Evolutionary conservation across 768 basidiomycete species (phyloP).

Genomic region (Macrolepiota dolichaula): DNA sequence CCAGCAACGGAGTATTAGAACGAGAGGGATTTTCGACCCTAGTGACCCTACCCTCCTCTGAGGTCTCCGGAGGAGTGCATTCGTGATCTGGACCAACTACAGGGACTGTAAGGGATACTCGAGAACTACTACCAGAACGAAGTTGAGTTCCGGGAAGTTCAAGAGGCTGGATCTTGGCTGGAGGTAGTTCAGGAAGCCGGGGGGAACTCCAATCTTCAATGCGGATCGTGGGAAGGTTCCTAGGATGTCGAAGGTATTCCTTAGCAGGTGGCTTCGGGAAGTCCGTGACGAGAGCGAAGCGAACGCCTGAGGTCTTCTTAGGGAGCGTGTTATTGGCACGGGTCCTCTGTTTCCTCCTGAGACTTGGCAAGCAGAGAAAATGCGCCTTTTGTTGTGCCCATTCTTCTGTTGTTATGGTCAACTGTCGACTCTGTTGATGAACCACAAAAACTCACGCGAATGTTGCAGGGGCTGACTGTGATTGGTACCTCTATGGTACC

Average conservation of each 20-base stretch:
- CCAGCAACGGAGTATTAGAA: not conserved
- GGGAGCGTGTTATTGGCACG: not conserved
- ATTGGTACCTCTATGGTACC: not conserved
- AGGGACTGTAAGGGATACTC: not conserved
- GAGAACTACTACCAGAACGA: not conserved
- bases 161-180: not conserved
- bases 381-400: not conserved
- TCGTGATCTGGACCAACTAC: not conserved
- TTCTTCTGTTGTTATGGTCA: not conserved
- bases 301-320: not conserved
- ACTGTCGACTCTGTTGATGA: not conserved
- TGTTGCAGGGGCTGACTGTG: not conserved
- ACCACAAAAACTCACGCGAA: not conserved
- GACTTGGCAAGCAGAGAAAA: not conserved
- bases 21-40: not conserved
- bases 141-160: not conserved
- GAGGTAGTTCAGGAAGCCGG: not conserved
- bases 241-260: not conserved
- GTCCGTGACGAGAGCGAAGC: not conserved
- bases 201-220: constrained; percentile 9
- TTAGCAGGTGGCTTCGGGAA: not conserved
- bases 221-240: not conserved
- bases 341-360: not conserved
- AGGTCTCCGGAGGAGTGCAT: not conserved
- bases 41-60: not conserved